Evolutionary conservation across 73 alveolate species (phyloP).

Genomic region (Breviolum minutum): DNA sequence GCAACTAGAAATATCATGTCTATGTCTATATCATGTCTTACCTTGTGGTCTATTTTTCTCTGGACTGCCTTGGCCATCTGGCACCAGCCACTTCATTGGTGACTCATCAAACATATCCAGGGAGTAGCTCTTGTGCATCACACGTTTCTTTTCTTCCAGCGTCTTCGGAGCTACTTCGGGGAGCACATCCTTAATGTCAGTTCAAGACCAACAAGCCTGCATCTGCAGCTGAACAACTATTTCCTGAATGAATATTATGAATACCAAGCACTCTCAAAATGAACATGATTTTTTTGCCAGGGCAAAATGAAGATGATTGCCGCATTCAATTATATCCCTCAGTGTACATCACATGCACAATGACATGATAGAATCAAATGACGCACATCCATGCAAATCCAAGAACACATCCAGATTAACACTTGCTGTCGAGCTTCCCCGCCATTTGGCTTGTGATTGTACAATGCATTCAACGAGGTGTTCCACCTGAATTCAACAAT

Average conservation of each 20-base stretch:
- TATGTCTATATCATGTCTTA: no score
- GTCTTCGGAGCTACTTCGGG: slow-evolving; percentile 60
- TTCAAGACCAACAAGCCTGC: no score
- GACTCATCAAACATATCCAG: slow-evolving; percentile 87
- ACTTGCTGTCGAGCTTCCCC: slow-evolving; percentile 15
- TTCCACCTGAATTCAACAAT: slow-evolving; percentile 31
- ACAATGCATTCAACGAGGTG: slow-evolving; percentile 38
- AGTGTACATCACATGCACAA: no score
- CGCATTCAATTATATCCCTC: no score
- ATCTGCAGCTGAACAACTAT: no score
- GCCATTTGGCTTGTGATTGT: slow-evolving; percentile 60
- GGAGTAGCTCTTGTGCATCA: slow-evolving; percentile 89
- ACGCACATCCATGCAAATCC: no score
- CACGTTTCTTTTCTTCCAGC: slow-evolving; percentile 46
- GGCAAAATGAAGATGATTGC: no score
- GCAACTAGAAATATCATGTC: no score
- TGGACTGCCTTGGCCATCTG: slow-evolving; percentile 25
- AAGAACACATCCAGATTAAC: not conserved
- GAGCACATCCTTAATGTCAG: slow-evolving; percentile 23
- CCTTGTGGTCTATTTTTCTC: not conserved
- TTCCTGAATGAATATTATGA: no score
- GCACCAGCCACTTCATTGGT: slow-evolving; percentile 66
- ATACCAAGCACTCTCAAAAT: no score
- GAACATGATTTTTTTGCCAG: no score
- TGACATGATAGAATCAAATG: no score